These are phyloP conservation scores for Ceratobasidium sp. DNA, from an alignment of 1,284 basidiomycete genomes.

Conservation along the genomic window DNA sequence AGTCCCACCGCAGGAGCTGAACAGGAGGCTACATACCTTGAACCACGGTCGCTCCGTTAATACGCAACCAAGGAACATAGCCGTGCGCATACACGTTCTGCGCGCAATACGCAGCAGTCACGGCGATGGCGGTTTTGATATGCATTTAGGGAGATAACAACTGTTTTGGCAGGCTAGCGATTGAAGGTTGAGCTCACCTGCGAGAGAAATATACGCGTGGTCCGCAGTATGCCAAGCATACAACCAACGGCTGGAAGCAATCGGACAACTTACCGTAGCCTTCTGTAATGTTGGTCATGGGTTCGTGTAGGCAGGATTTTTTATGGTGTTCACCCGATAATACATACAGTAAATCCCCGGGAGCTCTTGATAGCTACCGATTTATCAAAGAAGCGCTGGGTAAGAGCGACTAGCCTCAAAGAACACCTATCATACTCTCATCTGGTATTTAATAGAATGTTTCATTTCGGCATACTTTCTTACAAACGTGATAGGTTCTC, in stretches of 20 bases:
- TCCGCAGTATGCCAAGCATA: background rate
- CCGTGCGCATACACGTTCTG: constrained; percentile 31
- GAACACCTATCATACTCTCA: too few relatives aligned
- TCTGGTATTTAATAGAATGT: too few relatives aligned
- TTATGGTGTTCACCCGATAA: too few relatives aligned
- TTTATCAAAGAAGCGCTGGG: too few relatives aligned
- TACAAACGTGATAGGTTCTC: too few relatives aligned
- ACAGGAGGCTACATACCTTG: constrained; percentile 28
- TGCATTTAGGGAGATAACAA: constrained; percentile 24
- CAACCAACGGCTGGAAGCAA: background rate
- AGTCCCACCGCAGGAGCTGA: background rate
- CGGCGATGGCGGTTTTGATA: background rate
- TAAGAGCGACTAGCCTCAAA: too few relatives aligned
- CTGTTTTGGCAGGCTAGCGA: background rate
- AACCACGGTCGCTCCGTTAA: constrained; percentile 4
- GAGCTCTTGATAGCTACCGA: too few relatives aligned
- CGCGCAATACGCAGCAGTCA: background rate
- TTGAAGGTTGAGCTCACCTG: background rate
- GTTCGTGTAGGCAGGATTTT: background rate
- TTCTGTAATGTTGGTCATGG: background rate
- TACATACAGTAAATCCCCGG: constrained; percentile 24
- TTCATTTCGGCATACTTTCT: too few relatives aligned
- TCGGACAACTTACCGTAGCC: background rate
- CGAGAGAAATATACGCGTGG: background rate
- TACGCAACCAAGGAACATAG: constrained; percentile 37